Base-by-base conservation (phyloP, 179 eudicot species). In the Nepenthes alata region DNA sequence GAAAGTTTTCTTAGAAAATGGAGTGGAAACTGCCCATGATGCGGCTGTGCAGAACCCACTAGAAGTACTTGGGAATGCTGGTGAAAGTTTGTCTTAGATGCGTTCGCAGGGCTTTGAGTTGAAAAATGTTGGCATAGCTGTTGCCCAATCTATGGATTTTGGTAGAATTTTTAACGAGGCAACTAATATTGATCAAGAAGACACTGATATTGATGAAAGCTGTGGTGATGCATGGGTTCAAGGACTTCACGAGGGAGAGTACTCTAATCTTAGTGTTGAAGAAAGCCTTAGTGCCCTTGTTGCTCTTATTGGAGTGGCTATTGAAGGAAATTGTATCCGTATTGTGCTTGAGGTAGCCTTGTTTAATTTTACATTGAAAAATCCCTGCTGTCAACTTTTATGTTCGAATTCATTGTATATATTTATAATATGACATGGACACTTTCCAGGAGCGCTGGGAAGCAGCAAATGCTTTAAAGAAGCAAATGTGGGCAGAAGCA, bases 401-500 rank as follows among this genome's bases (percentile, higher is more conserved):
- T 44, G 6, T 44, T 44, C 47, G 6, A 11, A 2, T 9, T 44
- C 6, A 13, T 53, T 12, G 14, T 12, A 36, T 62, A 9, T 77
- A 36, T 54, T 25, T 38, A 12, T 55, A 3, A 62, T 62, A 53
- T 72, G 67, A 64, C 63, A 61, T 52, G 36, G 55, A 37, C 38
- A 53, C 53, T n/a, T 68, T 66, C n/a, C 71, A 88, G 96, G 97
- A 91, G 62, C 97, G 96, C 50, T 64, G 83, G 74, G 97, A 91
- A 70, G 86, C 94, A 15, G 96, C 97, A 55, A 81, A 69, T 73
- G 79, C 90, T 35, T 69, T 88, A 48, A 91, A 88, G 78, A 91
- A 91, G 84, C 97, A 91, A 73, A 85, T 91, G 88, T 88, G 88
- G 96, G 87, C 93, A 2, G 97, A 88, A 73, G 91, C 85, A 58